Evolutionary conservation across 768 basidiomycete species (phyloP), one percentile per base, ranked within the genome.

Genomic region (Hericium rajendrae): DNA sequence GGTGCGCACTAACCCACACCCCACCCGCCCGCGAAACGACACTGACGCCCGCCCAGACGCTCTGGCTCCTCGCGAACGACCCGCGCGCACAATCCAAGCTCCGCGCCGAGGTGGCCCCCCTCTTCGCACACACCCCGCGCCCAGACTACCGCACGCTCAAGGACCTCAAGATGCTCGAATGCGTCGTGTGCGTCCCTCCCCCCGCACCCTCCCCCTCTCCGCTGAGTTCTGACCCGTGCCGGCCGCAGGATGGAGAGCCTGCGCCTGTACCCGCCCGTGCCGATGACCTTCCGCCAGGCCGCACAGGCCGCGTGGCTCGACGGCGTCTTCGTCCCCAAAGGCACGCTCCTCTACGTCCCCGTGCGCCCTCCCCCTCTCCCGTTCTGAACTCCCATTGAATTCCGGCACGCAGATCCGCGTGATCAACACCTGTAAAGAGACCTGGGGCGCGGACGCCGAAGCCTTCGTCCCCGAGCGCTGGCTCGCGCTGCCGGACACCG

Each of bases 331-430:
- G 71, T 78, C 4, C 76, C 77, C 1, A 72, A 75, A 59, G 76
- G 76, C 32, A 78, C 76, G 0, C 53, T 75, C 2, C 61, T 77
- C 54, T 73, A 70, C 52, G 70, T 78, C 40, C 74, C 76, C 2
- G 66, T 67, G 51, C 9, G 62, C n/a, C 22, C 11, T n/a, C n/a
- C n/a, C n/a, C n/a, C n/a, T n/a, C n/a, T n/a, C n/a, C n/a, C n/a
- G n/a, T n/a, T n/a, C n/a, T n/a, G n/a, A n/a, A n/a, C n/a, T n/a
- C n/a, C n/a, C n/a, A n/a, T n/a, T n/a, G n/a, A n/a, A n/a, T n/a
- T n/a, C n/a, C n/a, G n/a, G n/a, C n/a, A n/a, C n/a, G n/a, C n/a
- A 80, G 78, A 78, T 80, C 53, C 74, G 76, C 38, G 75, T 74
- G 4, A 67, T 79, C 48, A 81, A 81, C 59, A 78, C 77, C 1